phyloP scores from a whole-genome alignment of 129 eudicot species.

The Flaveria robusta region DNA sequence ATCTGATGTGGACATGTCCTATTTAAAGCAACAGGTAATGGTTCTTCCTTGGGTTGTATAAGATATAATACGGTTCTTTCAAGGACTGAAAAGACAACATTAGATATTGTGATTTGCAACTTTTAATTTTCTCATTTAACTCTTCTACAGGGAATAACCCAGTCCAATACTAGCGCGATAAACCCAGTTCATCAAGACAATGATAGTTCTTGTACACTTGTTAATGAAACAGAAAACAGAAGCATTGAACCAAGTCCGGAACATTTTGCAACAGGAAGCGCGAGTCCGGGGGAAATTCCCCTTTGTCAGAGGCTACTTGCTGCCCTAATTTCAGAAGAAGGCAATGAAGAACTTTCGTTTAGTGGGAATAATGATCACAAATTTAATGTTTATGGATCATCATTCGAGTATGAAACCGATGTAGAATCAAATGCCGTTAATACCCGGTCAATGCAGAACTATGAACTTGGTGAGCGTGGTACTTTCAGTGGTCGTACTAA shows the following conservation, averaged over 20 bases:
- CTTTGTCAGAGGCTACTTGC: constrained; percentile 75
- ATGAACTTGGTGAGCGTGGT: constrained; percentile 44
- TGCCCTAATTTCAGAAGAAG: constrained; percentile 71
- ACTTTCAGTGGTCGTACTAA: constrained; percentile 49
- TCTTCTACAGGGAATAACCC: constrained; percentile 44
- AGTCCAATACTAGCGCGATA: constrained; percentile 35
- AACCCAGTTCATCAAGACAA: constrained; percentile 34
- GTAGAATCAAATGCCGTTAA: constrained; percentile 41
- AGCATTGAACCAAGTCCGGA: constrained; percentile 45
- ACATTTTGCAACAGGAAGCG: constrained; percentile 32
- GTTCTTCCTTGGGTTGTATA: constrained; percentile 12
- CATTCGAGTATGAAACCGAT: constrained; percentile 46
- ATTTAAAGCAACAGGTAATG: constrained; percentile 63
- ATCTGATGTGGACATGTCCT: constrained; percentile 59
- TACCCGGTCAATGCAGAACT: constrained; percentile 41
- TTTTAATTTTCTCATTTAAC: background rate
- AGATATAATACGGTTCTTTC: background rate
- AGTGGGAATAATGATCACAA: constrained; percentile 43
- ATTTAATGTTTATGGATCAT: constrained; percentile 46
- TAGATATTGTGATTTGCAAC: constrained; percentile 1
- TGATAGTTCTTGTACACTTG: constrained; percentile 26
- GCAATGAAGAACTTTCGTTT: constrained; percentile 38
- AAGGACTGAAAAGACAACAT: constrained; percentile 9
- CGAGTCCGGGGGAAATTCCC: constrained; percentile 29
- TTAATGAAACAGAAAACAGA: constrained; percentile 41